Evolutionary conservation across 2,329 filamentous ascomycete species (phyloP).

Genomic region (Cytospora leucostoma): DNA sequence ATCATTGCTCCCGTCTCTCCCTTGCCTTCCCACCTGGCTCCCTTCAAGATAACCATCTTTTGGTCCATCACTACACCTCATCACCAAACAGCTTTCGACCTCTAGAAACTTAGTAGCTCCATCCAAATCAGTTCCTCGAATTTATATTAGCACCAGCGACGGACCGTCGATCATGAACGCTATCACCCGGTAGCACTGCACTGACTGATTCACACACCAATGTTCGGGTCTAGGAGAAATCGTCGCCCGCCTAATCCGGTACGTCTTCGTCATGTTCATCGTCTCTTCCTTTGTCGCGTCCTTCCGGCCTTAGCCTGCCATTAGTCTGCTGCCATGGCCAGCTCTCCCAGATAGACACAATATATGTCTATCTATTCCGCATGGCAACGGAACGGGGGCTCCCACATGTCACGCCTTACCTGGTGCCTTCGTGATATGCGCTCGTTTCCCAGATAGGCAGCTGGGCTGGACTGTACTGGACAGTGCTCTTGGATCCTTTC

Average conservation of each 20-base stretch:
- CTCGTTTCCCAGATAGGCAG: conserved; percentile 8
- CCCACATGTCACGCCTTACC: neutral
- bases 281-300: conserved; percentile 23
- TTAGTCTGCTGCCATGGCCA: conserved; percentile 13
- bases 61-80: neutral
- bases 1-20: too few species aligned
- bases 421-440: neutral
- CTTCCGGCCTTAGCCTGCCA: neutral
- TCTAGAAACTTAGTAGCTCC: neutral
- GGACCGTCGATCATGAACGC: conserved; percentile 6
- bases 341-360: neutral
- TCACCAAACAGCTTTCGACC: neutral
- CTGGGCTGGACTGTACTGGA: neutral
- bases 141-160: conserved; percentile 5
- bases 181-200: conserved; percentile 12
- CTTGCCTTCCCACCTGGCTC: too few species aligned
- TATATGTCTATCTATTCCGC: neutral
- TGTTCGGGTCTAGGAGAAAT: conserved; percentile 54
- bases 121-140: neutral
- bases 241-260: conserved; percentile 52
- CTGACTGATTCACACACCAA: conserved; percentile 31
- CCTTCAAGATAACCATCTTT: too few species aligned
- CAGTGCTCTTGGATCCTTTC: conserved; percentile 3
- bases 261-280: conserved; percentile 39
- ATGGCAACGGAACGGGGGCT: neutral